Evolutionary conservation across 2,329 filamentous ascomycete genomes (phyloP).

Genomic region (Cladosporium phlei): DNA sequence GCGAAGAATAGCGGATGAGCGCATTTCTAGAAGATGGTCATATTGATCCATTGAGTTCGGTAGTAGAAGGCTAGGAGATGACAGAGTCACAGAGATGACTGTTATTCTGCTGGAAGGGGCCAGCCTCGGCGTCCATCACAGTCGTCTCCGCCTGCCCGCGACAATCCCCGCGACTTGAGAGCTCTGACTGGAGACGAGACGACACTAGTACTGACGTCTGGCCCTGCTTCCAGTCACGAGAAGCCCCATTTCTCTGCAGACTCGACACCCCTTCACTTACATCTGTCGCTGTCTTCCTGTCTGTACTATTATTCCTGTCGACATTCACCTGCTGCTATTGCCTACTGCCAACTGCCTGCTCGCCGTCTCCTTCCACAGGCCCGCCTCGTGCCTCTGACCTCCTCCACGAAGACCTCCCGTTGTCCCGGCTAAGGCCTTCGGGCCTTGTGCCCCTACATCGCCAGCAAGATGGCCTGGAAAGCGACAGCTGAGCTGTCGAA

Average conservation of each 20-base stretch:
- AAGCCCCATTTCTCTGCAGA: not conserved
- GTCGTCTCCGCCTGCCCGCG: too few relatives aligned
- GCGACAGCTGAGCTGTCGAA: constrained; percentile 86
- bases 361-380: not conserved
- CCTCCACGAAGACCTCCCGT: not conserved
- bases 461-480: constrained; percentile 58
- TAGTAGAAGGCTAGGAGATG: too few relatives aligned
- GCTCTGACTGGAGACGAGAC: too few relatives aligned
- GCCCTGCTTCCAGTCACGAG: constrained; percentile 2
- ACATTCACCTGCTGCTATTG: not conserved
- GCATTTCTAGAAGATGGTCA: too few relatives aligned
- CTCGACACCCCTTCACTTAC: not conserved
- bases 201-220: constrained; percentile 8
- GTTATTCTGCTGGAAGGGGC: too few relatives aligned
- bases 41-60: too few relatives aligned
- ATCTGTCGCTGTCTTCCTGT: too few relatives aligned
- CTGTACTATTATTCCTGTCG: not conserved
- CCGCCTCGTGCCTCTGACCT: not conserved
- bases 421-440: constrained; percentile 10
- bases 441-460: constrained; percentile 2
- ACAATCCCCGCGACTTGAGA: too few relatives aligned
- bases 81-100: too few relatives aligned
- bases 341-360: not conserved
- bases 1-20: too few relatives aligned
- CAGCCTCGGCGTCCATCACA: constrained; percentile 3